Conservation (phyloP, 1,284 basidiomycete genomes). For the Porogramme epimiltina region DNA sequence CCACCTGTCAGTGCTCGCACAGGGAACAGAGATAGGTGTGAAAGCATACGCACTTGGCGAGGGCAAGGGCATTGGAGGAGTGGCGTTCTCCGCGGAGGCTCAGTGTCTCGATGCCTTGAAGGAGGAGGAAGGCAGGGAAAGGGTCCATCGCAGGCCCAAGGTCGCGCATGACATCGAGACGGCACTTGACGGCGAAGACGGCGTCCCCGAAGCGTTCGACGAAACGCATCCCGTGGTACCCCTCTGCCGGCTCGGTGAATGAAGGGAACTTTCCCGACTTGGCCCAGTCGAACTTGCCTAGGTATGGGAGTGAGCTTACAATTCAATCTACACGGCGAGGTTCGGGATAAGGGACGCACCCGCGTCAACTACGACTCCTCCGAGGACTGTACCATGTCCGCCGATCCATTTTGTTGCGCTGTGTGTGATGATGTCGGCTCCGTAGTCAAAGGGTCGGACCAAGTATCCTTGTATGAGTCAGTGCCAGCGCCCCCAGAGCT, state of each 20-base stretch:
- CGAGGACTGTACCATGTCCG: constrained; percentile 88
- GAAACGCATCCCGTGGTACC: constrained; percentile 82
- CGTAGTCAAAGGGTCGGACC: constrained; percentile 73
- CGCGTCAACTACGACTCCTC: constrained; percentile 80
- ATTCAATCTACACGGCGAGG: too few species aligned
- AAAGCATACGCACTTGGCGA: constrained; percentile 56
- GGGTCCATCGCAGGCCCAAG: constrained; percentile 78
- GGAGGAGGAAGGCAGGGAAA: constrained; percentile 81
- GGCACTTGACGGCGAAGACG: constrained; percentile 76
- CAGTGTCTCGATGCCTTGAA: constrained; percentile 87
- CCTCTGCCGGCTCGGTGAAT: constrained; percentile 82
- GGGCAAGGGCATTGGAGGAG: constrained; percentile 71
- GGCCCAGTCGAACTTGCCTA: constrained; percentile 87
- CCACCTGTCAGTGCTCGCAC: neutral
- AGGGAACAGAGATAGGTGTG: neutral
- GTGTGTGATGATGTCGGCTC: constrained; percentile 84
- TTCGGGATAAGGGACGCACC: constrained; percentile 39
- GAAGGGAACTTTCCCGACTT: constrained; percentile 77
- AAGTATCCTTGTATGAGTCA: constrained; percentile 54
- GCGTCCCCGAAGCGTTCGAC: constrained; percentile 74
- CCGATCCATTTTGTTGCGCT: constrained; percentile 93
- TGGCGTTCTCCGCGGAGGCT: constrained; percentile 81
- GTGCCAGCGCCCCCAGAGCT: neutral
- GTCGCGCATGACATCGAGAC: constrained; percentile 78
- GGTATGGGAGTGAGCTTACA: neutral